Base-by-base conservation (phyloP, 2,329 filamentous ascomycete species). In the Metarhizium sp. region DNA sequence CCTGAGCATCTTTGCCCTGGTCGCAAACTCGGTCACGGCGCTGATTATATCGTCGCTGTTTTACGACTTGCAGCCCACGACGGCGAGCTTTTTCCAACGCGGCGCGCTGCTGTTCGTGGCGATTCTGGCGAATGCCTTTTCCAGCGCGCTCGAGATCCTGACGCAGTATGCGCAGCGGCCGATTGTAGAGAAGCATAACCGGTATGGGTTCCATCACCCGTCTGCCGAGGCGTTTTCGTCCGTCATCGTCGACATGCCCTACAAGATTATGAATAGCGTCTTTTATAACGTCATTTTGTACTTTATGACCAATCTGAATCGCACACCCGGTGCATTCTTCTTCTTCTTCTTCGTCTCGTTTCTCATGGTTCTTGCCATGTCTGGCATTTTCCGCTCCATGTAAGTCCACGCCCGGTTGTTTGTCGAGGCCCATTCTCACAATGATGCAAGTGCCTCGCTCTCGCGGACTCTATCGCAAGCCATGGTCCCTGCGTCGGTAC, bases 161-260 rank as follows among this genome's bases (percentile, higher is more conserved):
- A 90, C 88, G 0, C 78, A 95, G 5, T 96, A 92, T 66, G 82
- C 88, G 2, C 90, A 95, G 79, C 86, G 92, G 43, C 87, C 88
- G 1, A 95, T 96, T 63, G 89, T 96, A 59, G 90, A 95, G 66
- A 96, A 95, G 68, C 91, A 96, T 63, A 75, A 79, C 55, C 84
- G 87, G 55, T 96, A 95, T 67, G 90, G 90, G n/a, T 78, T 96
- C 29, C 95, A 96, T 64, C 91, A 95, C 64, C 90, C 92, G 0
- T 90, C 87, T 13, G 87, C 90, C 16, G 90, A 96, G 76, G 88
- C 90, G 14, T 78, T 89, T 57, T 84, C 88, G 0, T 94, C 88
- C 7, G 92, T 95, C 86, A 71, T 96, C 36, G 86, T 81, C 58
- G 92, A 96, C 63, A 73, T 95, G 71, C 91, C 91, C 0, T 89